Evolutionary conservation across 371 early-diverging fungal genomes (phyloP), one percentile per base, ranked within the genome.

Genomic region (Mortierella sp.): DNA sequence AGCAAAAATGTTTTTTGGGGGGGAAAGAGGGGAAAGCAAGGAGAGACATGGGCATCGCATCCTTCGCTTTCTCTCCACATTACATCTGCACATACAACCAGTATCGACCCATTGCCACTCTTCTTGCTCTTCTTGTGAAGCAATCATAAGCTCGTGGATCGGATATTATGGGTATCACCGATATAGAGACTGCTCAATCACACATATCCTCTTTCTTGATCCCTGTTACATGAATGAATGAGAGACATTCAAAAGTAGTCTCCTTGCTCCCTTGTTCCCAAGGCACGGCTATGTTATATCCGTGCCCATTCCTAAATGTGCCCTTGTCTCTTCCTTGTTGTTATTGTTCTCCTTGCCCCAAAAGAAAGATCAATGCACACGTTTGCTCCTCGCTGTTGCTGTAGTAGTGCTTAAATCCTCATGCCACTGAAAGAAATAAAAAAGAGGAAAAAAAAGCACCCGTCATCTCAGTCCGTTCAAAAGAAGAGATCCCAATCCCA

Each of bases 1-100:
- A 78, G 73, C 72, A 78, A 78, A 77, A 77, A 54, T 28, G 44
- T 72, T 47, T 28, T 58, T 63, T 68, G 74, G 70, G 55, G 79
- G 79, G 70, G 74, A 24, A 60, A 34, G 38, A 31, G 24, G 55
- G 50, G 24, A 10, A 70, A 38, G 28, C 31, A 28, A 52, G 3
- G 24, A 42, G 47, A 26, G 68, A 31, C 38, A 54, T 31, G 42
- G 76, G 21, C 52, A 55, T 50, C 16, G 50, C 42, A 38, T 38
- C 42, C 42, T 38, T 38, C 42, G 42, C 42, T 38, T 5, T 38
- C 42, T 38, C 42, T 38, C 42, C 42, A 38, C 42, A 5, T 38
- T 38, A 38, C 5, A 38, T 38, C 42, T 5, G 5, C 42, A 38
- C 42, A 38, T 38, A 5, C n/a, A n/a, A n/a, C 42, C 42, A 38